These are phyloP conservation scores for Hymenoscyphus salicellus DNA, from an alignment of 2,329 filamentous ascomycete species.

Conservation along the genomic window DNA sequence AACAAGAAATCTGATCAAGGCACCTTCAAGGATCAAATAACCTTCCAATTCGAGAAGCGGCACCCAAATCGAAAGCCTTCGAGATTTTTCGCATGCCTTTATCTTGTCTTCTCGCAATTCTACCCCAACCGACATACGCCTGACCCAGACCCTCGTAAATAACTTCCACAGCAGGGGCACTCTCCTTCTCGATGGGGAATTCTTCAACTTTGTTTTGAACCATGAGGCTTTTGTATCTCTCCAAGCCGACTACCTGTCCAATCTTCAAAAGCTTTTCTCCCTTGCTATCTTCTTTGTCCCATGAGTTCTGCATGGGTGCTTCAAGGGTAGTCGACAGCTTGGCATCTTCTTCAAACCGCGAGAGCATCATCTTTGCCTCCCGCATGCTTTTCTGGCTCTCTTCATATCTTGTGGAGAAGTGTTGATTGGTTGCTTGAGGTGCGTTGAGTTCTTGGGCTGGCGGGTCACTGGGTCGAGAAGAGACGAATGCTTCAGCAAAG, in stretches of 20 bases:
- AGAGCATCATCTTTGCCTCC: constrained; percentile 19
- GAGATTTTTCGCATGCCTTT: constrained; percentile 24
- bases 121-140: constrained; percentile 23
- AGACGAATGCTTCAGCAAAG: constrained; percentile 24
- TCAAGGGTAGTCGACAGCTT: constrained; percentile 16
- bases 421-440: background rate
- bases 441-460: constrained; percentile 1
- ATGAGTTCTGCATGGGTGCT: constrained; percentile 16
- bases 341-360: constrained; percentile 21
- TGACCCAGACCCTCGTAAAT: constrained; percentile 13
- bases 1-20: background rate
- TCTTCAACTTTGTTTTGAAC: background rate
- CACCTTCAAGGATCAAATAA: constrained; percentile 5
- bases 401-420: constrained; percentile 22
- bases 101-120: constrained; percentile 24
- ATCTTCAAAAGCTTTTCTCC: constrained; percentile 17
- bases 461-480: constrained; percentile 20
- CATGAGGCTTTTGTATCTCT: constrained; percentile 23
- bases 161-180: constrained; percentile 9
- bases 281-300: constrained; percentile 19
- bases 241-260: constrained; percentile 24
- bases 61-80: constrained; percentile 14
- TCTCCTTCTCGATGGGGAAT: constrained; percentile 12
- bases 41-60: background rate
- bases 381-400: constrained; percentile 15